Evolutionary conservation across 768 basidiomycete species (phyloP), one percentile per base, ranked within the genome.

Genomic region (Mycena chlorophos): DNA sequence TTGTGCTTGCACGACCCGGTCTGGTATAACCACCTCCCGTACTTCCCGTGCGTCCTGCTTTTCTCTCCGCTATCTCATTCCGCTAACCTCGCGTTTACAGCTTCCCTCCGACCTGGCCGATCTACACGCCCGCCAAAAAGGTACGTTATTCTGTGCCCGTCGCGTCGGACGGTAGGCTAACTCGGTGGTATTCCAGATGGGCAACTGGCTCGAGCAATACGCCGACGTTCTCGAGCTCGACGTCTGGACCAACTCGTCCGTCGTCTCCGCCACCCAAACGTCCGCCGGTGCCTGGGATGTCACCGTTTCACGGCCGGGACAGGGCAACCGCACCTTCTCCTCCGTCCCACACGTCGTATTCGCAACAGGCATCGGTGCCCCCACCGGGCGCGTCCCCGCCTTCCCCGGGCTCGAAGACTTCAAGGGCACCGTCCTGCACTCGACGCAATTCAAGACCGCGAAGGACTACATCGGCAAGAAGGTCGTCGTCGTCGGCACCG

Each of bases 1-100:
- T 68, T 88, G 34, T 86, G 83, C 46, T 68, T 88, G 26, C 87
- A 89, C 63, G 83, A 86, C 66, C 78, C 83, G 22, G 82, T 86
- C 54, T 87, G 85, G 74, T 78, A 69, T 47, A 69, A 76, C 53
- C 76, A 83, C 55, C 71, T 78, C 19, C 76, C 81, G 1, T 79
- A 80, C 49, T 42, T 79, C 23, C 71, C 63, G 74, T 75, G 50
- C 54, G 75, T 64, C 0, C 3, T 5, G 5, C 2, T 2, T 22
- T 26, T 28, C 14, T 30, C 16, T 6, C 2, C 2, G 12, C 13
- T 27, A 30, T 46, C 20, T 51, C 47, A 19, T 50, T 26, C 17
- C 49, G 22, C 40, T 42, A 20, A 42, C 40, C 45, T 54, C 12
- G 6, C 13, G 4, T 4, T 8, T 10, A 25, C 13, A 47, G 76